These are phyloP conservation scores for Coccomyxa sp. DNA, from an alignment of 139 green algal species.

Conservation along the genomic window DNA sequence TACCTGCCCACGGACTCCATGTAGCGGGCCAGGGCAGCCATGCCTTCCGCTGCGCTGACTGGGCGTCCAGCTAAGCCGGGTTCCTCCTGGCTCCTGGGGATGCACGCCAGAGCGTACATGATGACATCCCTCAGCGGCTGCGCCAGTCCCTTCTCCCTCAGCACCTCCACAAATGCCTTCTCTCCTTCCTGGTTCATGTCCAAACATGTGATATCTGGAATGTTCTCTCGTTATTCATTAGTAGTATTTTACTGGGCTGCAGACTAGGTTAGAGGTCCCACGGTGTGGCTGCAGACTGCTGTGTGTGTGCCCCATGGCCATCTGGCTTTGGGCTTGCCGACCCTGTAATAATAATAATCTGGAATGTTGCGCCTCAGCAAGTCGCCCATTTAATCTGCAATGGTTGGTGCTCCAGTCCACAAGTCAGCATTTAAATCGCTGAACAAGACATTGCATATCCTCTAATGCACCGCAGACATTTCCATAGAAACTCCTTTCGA, in stretches of 20 bases:
- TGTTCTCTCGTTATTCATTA: not conserved
- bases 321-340: not conserved
- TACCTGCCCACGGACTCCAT: slow-evolving; percentile 41
- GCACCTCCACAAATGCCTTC: slow-evolving; percentile 19
- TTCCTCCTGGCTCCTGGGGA: slow-evolving; percentile 1
- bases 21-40: slow-evolving; percentile 44
- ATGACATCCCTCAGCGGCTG: slow-evolving; percentile 47
- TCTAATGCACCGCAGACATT: not conserved
- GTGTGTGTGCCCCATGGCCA: too few relatives aligned
- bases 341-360: too few relatives aligned
- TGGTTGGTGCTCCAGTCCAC: too few relatives aligned
- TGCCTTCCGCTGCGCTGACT: slow-evolving; percentile 27
- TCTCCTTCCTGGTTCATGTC: slow-evolving; percentile 2
- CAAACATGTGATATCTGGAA: not conserved
- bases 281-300: not conserved
- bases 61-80: not conserved
- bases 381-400: too few relatives aligned
- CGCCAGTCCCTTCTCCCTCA: slow-evolving; percentile 37
- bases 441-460: slow-evolving; percentile 1
- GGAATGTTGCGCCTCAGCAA: too few relatives aligned
- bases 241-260: not conserved
- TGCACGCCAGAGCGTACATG: slow-evolving; percentile 61
- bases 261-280: not conserved
- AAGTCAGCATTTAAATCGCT: too few relatives aligned
- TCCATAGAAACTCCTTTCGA: too few relatives aligned